Evolutionary conservation across 139 green algal genomes (phyloP).

Genomic region (Astrephomene gubernaculifera): DNA sequence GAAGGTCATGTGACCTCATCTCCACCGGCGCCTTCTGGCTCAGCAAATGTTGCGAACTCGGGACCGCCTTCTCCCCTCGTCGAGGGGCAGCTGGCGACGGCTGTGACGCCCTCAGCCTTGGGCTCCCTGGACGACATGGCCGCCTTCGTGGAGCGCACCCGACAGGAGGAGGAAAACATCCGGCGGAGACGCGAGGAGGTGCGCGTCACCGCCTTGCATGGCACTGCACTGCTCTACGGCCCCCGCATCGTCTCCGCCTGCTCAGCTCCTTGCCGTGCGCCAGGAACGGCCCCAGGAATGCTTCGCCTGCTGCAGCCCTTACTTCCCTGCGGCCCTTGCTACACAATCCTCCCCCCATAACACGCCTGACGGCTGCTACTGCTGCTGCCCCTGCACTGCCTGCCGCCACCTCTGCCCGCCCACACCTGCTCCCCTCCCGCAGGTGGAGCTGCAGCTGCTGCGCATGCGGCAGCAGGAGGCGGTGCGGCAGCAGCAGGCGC

Average conservation of each 20-base stretch:
- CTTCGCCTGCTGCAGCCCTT: too few species aligned
- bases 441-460: conserved; percentile 43
- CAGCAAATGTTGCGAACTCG: neutral
- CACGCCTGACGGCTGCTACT: too few species aligned
- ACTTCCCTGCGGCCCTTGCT: too few species aligned
- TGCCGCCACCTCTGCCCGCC: neutral
- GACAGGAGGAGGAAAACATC: conserved; percentile 27
- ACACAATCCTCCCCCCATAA: too few species aligned
- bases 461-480: conserved; percentile 47
- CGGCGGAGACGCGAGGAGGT: conserved; percentile 39
- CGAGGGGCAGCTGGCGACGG: neutral
- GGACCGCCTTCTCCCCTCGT: neutral
- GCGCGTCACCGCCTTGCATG: too few species aligned
- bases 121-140: conserved; percentile 40
- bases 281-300: too few species aligned
- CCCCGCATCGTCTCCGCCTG: too few species aligned
- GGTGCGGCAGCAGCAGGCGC: conserved; percentile 29
- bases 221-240: too few species aligned
- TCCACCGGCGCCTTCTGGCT: neutral
- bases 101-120: neutral
- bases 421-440: neutral
- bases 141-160: conserved; percentile 25
- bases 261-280: neutral
- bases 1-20: neutral
- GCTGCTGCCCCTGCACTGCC: neutral